Percentiles rank a stretch among this genome's conserved stretches.
Evolutionary conservation across 2,329 filamentous ascomycete species (phyloP).

Genomic region (Coccinonectria pachysandricola): DNA sequence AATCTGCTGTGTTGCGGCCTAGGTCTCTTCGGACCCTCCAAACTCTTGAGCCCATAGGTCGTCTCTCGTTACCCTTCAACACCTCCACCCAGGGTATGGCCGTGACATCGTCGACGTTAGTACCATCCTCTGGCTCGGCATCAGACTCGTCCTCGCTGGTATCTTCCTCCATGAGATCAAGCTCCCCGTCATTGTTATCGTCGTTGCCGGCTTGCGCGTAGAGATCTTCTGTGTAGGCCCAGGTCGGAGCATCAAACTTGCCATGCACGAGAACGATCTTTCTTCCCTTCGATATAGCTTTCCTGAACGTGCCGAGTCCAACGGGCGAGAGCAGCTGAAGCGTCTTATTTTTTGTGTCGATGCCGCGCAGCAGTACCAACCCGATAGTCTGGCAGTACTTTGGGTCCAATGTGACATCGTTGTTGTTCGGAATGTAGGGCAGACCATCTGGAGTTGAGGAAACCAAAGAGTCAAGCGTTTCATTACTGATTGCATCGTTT

Average conservation of each 20-base stretch:
- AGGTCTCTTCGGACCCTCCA: conserved; percentile 57
- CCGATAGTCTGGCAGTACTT: conserved; percentile 48
- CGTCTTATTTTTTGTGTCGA: conserved; percentile 42
- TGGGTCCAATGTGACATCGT: conserved; percentile 49
- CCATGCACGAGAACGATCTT: conserved; percentile 56
- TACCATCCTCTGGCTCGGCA: conserved; percentile 17
- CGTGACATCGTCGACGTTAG: conserved; percentile 13
- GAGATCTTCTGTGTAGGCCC: conserved; percentile 59
- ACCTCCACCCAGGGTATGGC: conserved; percentile 50
- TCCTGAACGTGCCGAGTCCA: conserved; percentile 26
- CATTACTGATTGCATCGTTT: conserved; percentile 2
- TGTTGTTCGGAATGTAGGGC: conserved; percentile 49
- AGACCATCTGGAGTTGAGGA: conserved; percentile 37
- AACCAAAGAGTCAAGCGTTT: conserved; percentile 2
- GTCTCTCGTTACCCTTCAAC: conserved; percentile 42
- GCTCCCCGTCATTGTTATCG: conserved; percentile 18
- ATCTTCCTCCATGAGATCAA: conserved; percentile 26
- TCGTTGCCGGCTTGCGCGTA: conserved; percentile 28
- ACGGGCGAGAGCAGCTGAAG: conserved; percentile 60
- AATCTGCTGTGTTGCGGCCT: conserved; percentile 30
- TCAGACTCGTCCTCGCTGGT: conserved; percentile 24
- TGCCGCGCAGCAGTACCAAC: conserved; percentile 58
- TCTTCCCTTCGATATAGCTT: conserved; percentile 30
- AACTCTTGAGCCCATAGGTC: conserved; percentile 47
- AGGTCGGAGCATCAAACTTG: conserved; percentile 56